Conservation (phyloP, 2,329 filamentous ascomycete genomes). For the Penicillium sp. region DNA sequence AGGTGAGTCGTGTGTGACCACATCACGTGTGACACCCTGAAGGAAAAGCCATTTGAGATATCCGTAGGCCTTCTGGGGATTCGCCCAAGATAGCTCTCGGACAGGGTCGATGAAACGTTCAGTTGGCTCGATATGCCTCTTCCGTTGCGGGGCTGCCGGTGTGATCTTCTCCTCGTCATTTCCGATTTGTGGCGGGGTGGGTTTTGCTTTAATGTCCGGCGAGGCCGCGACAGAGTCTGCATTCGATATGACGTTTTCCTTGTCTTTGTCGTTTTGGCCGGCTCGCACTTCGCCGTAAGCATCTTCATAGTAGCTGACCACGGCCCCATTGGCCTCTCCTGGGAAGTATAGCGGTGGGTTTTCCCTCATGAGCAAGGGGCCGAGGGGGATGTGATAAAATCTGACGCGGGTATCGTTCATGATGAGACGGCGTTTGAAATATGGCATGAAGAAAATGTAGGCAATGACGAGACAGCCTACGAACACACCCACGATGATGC, state of each 20-base stretch:
- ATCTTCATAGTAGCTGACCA: too few relatives aligned
- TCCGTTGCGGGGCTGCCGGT: conserved; percentile 20
- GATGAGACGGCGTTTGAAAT: too few relatives aligned
- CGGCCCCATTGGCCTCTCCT: too few relatives aligned
- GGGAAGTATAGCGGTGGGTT: too few relatives aligned
- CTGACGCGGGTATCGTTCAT: too few relatives aligned
- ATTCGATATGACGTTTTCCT: conserved; percentile 1
- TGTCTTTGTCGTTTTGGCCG: conserved; percentile 9
- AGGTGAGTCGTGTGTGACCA: conserved; percentile 40
- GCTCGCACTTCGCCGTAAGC: conserved; percentile 23
- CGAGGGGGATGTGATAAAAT: too few relatives aligned
- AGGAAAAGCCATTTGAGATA: conserved; percentile 47
- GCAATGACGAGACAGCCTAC: too few relatives aligned
- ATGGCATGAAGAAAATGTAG: too few relatives aligned
- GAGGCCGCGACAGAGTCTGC: conserved; percentile 8
- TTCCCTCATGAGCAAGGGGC: too few relatives aligned
- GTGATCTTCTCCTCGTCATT: conserved; percentile 14
- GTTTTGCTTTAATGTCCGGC: conserved; percentile 5
- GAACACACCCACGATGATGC: too few relatives aligned
- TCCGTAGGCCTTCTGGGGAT: conserved; percentile 31
- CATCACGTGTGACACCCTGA: conserved; percentile 45
- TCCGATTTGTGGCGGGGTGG: conserved; percentile 2
- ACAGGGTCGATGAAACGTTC: conserved; percentile 28
- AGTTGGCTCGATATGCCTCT: conserved; percentile 19
- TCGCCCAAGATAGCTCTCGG: conserved; percentile 8